These are phyloP conservation scores for Dendrobium officinale DNA, from an alignment of 106 monocot species.

Conservation along the genomic window DNA sequence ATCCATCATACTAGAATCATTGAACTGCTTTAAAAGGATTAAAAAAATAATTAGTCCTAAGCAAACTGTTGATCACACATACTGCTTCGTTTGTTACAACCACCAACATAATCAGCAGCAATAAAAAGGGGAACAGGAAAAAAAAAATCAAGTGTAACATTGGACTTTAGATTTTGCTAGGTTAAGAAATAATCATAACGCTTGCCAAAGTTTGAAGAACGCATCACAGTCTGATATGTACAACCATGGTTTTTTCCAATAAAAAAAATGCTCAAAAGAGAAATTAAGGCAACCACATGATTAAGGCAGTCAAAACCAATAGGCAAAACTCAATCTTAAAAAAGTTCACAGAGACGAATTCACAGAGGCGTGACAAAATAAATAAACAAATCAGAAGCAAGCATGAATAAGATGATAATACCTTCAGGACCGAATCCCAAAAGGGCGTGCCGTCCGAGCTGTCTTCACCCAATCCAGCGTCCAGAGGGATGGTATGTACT, in stretches of 20 bases:
- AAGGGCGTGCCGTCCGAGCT: not conserved
- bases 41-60: not conserved
- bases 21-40: not conserved
- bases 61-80: not conserved
- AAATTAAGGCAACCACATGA: not conserved
- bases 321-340: not conserved
- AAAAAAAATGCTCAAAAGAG: not conserved
- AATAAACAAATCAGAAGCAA: too few relatives aligned
- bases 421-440: not conserved
- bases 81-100: not conserved
- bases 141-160: not conserved
- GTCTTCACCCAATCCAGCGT: too few relatives aligned
- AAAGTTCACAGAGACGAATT: not conserved
- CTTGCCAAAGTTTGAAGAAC: not conserved
- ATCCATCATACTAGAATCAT: too few relatives aligned
- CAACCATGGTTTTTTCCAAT: not conserved
- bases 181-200: not conserved
- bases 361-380: too few relatives aligned
- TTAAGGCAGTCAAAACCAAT: not conserved
- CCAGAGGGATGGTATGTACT: too few relatives aligned
- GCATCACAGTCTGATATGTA: not conserved
- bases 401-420: not conserved
- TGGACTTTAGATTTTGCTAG: not conserved
- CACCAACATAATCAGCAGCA: not conserved
- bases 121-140: not conserved